Evolutionary conservation across 1,139 yeast genomes (phyloP).

Genomic region (Martiniozyma asiatica): DNA sequence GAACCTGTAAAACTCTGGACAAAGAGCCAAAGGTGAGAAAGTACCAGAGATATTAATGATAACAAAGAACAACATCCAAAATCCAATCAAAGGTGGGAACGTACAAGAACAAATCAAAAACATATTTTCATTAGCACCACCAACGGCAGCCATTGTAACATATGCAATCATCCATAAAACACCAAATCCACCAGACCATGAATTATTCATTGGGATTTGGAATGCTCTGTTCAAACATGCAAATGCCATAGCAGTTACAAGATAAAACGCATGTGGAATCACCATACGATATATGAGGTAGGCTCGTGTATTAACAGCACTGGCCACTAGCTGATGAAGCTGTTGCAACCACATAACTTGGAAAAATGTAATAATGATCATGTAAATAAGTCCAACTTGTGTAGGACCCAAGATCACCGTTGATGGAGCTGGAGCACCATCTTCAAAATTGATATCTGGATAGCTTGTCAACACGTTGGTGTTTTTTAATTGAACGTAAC

Average conservation of each 20-base stretch:
- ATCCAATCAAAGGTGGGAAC: constrained; percentile 35
- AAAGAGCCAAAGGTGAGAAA: constrained; percentile 33
- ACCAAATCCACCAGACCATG: constrained; percentile 38
- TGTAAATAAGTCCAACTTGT: constrained; percentile 66
- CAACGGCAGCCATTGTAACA: constrained; percentile 37
- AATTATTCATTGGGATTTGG: constrained; percentile 26
- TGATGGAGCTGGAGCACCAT: constrained; percentile 39
- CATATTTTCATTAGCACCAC: constrained; percentile 36
- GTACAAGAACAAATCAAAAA: constrained; percentile 28
- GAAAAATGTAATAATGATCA: constrained; percentile 51
- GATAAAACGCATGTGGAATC: constrained; percentile 31
- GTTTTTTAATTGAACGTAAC: constrained; percentile 14
- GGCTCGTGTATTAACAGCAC: constrained; percentile 26
- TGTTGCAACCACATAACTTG: constrained; percentile 39
- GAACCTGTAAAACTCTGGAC: constrained; percentile 34
- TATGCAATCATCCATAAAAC: constrained; percentile 36
- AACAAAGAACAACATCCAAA: constrained; percentile 34
- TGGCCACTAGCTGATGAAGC: constrained; percentile 31
- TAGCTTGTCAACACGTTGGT: constrained; percentile 24
- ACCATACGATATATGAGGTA: constrained; percentile 31
- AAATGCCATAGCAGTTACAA: constrained; percentile 31
- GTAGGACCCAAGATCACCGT: constrained; percentile 49
- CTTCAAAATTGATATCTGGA: constrained; percentile 29
- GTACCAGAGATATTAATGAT: constrained; percentile 36
- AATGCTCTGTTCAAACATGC: constrained; percentile 34